phyloP scores from a whole-genome alignment of 495 filamentous ascomycete genomes.

The Cetradonia linearis region DNA sequence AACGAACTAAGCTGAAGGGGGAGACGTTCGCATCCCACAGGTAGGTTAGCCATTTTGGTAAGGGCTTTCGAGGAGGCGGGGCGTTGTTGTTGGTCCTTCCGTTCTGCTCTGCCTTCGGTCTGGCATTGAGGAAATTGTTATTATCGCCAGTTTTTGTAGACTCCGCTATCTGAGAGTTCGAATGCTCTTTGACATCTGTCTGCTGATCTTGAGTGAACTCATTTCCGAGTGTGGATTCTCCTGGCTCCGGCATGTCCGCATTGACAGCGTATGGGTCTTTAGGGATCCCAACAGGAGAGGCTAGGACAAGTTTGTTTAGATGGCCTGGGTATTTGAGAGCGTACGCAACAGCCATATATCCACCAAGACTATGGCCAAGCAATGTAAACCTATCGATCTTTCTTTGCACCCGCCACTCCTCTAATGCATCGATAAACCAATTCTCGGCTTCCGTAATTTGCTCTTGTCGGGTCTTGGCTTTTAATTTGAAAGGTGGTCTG shows the following conservation, averaged over 20 bases:
- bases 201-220: slow-evolving; percentile 70
- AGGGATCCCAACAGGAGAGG: slow-evolving; percentile 86
- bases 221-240: slow-evolving; percentile 54
- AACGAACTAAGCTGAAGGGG: slow-evolving; percentile 81
- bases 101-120: slow-evolving; percentile 31
- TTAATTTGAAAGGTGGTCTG: slow-evolving; percentile 71
- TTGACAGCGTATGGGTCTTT: slow-evolving; percentile 87
- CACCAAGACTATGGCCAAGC: slow-evolving; percentile 84
- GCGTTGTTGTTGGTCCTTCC: slow-evolving; percentile 25
- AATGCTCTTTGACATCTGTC: slow-evolving; percentile 37
- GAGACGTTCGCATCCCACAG: slow-evolving; percentile 97
- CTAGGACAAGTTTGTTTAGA: slow-evolving; percentile 90
- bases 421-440: slow-evolving; percentile 93
- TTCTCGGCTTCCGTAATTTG: slow-evolving; percentile 86
- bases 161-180: slow-evolving; percentile 24
- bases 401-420: slow-evolving; percentile 84
- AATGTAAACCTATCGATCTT: slow-evolving; percentile 90
- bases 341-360: slow-evolving; percentile 90
- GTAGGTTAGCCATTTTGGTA: slow-evolving; percentile 78
- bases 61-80: slow-evolving; percentile 47
- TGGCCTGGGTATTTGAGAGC: slow-evolving; percentile 91
- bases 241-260: slow-evolving; percentile 68
- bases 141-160: slow-evolving; percentile 38
- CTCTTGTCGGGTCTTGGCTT: slow-evolving; percentile 66
- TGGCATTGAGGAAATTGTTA: slow-evolving; percentile 50